Evolutionary conservation across 2,329 filamentous ascomycete species (phyloP).

Genomic region (Paecilomyces sp.): DNA sequence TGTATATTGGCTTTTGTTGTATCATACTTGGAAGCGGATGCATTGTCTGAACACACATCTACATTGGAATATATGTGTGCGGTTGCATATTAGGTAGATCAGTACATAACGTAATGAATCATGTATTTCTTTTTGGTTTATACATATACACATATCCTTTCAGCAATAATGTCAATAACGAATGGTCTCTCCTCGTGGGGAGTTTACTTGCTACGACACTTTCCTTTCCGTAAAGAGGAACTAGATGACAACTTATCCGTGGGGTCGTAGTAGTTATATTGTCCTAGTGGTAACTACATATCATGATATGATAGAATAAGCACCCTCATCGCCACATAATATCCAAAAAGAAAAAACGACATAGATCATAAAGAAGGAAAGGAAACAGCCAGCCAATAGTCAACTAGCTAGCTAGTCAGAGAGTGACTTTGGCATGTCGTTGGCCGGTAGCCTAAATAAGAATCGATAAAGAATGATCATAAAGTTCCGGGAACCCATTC

Average conservation of each 20-base stretch:
- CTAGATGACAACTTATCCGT: neutral
- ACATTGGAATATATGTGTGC: neutral
- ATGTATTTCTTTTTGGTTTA: neutral
- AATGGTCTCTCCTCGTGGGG: too few species aligned
- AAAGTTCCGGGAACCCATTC: too few species aligned
- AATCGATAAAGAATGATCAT: too few species aligned
- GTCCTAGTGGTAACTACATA: neutral
- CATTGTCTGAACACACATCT: neutral
- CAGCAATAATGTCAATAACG: too few species aligned
- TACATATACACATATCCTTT: too few species aligned
- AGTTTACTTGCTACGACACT: neutral
- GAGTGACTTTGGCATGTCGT: too few species aligned
- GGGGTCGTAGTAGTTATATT: neutral
- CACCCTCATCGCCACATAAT: neutral
- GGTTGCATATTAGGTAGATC: neutral
- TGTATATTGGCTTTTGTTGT: neutral
- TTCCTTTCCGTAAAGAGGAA: neutral
- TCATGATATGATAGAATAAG: neutral
- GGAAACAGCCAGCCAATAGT: too few species aligned
- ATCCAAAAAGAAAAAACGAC: neutral
- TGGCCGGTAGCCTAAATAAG: too few species aligned
- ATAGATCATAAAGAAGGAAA: neutral
- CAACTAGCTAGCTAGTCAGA: too few species aligned
- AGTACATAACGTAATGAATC: conserved; percentile 1
- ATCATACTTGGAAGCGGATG: neutral